Conservation (phyloP, 163 green algal species). For the Smithsoniella earleae region DNA sequence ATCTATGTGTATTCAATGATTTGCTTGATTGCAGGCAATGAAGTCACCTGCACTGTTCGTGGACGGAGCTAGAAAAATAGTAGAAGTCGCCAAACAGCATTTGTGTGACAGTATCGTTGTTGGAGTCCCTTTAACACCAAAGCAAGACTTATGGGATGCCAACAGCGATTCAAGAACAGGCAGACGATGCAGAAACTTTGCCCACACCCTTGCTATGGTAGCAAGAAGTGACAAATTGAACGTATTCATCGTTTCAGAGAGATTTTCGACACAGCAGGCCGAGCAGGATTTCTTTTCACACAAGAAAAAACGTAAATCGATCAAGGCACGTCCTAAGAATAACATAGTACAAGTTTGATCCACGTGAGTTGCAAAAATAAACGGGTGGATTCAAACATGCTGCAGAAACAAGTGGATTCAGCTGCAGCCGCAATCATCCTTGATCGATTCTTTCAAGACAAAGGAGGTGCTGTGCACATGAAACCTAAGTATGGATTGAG, state of each 20-base stretch:
- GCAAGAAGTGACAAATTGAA: not conserved
- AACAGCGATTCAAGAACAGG: not conserved
- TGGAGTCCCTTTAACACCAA: conserved; percentile 5
- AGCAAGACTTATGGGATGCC: not conserved
- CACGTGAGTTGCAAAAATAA: too few relatives aligned
- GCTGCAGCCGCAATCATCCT: not conserved
- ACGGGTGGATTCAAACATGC: too few relatives aligned
- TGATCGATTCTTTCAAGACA: conserved; percentile 3
- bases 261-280: conserved; percentile 8
- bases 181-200: conserved; percentile 12
- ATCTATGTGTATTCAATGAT: too few relatives aligned
- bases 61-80: not conserved
- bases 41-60: conserved; percentile 9
- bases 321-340: too few relatives aligned
- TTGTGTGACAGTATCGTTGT: conserved; percentile 7
- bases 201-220: conserved; percentile 24
- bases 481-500: not conserved
- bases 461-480: not conserved
- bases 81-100: not conserved
- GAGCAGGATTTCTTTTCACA: not conserved
- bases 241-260: conserved; percentile 18
- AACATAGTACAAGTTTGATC: too few relatives aligned
- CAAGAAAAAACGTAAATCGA: not conserved
- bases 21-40: not conserved
- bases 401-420: conserved; percentile 16